phyloP scores from a whole-genome alignment of 768 basidiomycete species.

The Amanita phalloides region DNA sequence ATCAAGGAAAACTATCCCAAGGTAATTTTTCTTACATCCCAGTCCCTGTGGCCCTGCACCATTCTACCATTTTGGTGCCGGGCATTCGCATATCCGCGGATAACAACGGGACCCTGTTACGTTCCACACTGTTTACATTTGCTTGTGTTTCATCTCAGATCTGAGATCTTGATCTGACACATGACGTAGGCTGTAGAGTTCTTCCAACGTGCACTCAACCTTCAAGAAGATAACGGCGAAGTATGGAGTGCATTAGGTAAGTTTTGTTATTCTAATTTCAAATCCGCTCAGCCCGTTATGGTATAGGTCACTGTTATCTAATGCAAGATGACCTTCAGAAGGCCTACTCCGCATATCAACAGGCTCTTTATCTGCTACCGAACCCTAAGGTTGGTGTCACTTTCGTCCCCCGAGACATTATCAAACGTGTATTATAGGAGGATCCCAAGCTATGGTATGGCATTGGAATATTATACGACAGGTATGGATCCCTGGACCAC shows the following conservation, averaged over 20 bases:
- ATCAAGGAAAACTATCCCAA: slow-evolving; percentile 97
- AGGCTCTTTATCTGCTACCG: slow-evolving; percentile 90
- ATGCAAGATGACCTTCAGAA: slow-evolving; percentile 99
- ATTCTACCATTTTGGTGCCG: slow-evolving; percentile 13
- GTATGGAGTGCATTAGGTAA: slow-evolving; percentile 94
- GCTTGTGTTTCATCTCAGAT: slow-evolving; percentile 20
- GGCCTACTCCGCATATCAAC: slow-evolving; percentile 97
- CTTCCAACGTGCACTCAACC: slow-evolving; percentile 83
- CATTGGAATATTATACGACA: slow-evolving; percentile 97
- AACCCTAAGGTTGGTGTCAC: slow-evolving; percentile 73
- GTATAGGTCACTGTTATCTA: slow-evolving; percentile 85
- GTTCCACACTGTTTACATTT: slow-evolving; percentile 19
- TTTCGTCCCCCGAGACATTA: slow-evolving; percentile 7
- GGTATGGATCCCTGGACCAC: slow-evolving; percentile 96
- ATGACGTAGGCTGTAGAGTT: slow-evolving; percentile 86
- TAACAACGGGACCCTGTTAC: slow-evolving; percentile 16
- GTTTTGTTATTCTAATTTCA: slow-evolving; percentile 14
- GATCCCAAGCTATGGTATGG: slow-evolving; percentile 99
- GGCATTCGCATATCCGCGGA: slow-evolving; percentile 26
- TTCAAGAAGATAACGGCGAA: slow-evolving; percentile 96
- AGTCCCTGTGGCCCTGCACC: slow-evolving; percentile 10
- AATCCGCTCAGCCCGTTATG: slow-evolving; percentile 11
- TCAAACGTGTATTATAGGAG: slow-evolving; percentile 34
- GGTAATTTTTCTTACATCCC: slow-evolving; percentile 36
- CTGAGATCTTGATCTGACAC: slow-evolving; percentile 16